Base-by-base conservation (phyloP, 1,284 basidiomycete genomes). In the Trichosporon sp. region DNA sequence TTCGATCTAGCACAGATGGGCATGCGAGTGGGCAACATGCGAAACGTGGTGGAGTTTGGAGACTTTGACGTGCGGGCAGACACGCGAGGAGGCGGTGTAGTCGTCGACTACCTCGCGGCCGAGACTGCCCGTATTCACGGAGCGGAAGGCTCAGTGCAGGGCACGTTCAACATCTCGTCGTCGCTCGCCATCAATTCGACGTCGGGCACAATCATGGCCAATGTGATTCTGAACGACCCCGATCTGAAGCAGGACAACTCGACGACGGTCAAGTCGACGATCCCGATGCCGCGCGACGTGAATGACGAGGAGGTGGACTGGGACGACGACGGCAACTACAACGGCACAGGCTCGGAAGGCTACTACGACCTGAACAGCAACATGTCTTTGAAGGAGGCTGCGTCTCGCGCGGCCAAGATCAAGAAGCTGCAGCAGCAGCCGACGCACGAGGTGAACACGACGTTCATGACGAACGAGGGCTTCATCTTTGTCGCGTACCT, bases 111-210 rank as follows among this genome's bases (percentile, higher is more conserved):
- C 62, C 64, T 76, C 14, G 65, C 70, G 9, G 76, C 73, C 19
- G 61, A 72, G 21, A 65, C 60, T 27, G 69, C 73, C n/a, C 66
- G 65, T 21, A 67, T 80, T 29, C 37, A 65, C 19, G 71, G 75
- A 4, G 67, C 63, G 36, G 69, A 72, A 27, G 75, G 74, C 29
- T 69, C 72, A 10, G 71, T 81, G 3, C 70, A 67, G 56, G 80
- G 80, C 5, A 71, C 63, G 25, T 80, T 73, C 64, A 81, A 81
- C 66, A 69, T 80, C 6, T 74, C 76, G 7, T 59, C 73, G 21
- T 63, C 64, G n/a, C 60, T 81, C 25, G 67, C 40, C 33, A 68
- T 80, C 62, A 81, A 78, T 62, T 72, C 75, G 7, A 76, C 77
- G 1, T 74, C 71, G 16, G 75, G 72, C 14, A 67, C 72, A 1